These are phyloP conservation scores for Tagetes erecta DNA, from an alignment of 129 eudicot genomes.

Conservation along the genomic window DNA sequence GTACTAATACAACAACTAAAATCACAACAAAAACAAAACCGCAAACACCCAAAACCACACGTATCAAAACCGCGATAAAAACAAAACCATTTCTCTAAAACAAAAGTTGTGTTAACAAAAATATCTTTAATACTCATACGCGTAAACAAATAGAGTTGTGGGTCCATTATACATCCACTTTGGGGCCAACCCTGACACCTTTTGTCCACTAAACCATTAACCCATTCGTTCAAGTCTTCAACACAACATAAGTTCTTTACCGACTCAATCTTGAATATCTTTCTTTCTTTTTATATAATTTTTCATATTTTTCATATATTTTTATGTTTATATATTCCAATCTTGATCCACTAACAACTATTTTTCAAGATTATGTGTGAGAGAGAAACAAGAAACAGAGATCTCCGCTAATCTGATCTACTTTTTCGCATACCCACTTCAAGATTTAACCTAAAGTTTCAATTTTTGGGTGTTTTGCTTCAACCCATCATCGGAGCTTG, in stretches of 20 bases:
- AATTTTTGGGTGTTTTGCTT: background rate
- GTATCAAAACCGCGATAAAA: too few species aligned
- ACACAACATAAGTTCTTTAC: background rate
- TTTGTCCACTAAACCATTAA: slow-evolving; percentile 9
- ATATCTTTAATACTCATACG: background rate
- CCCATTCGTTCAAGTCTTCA: slow-evolving; percentile 14
- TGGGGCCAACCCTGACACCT: slow-evolving; percentile 29
- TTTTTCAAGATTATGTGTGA: slow-evolving; percentile 29
- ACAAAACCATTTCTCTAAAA: background rate
- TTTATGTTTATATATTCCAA: background rate
- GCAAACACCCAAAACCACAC: too few species aligned
- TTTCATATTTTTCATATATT: slow-evolving; percentile 11
- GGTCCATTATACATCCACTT: slow-evolving; percentile 18
- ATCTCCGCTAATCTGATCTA: slow-evolving; percentile 27
- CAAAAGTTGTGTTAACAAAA: background rate
- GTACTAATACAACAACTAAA: too few species aligned
- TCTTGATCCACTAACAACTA: slow-evolving; percentile 20
- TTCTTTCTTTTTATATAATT: background rate
- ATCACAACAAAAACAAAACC: too few species aligned
- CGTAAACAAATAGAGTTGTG: background rate
- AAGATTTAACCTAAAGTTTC: background rate
- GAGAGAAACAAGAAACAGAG: slow-evolving; percentile 5
- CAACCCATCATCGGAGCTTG: background rate
- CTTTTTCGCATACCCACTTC: slow-evolving; percentile 5
- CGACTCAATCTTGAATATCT: slow-evolving; percentile 21